Percentiles rank a stretch among this genome's conserved stretches.
These are phyloP conservation scores for Porcisia deanei DNA, from an alignment of 208 protist species.

Conservation along the genomic window DNA sequence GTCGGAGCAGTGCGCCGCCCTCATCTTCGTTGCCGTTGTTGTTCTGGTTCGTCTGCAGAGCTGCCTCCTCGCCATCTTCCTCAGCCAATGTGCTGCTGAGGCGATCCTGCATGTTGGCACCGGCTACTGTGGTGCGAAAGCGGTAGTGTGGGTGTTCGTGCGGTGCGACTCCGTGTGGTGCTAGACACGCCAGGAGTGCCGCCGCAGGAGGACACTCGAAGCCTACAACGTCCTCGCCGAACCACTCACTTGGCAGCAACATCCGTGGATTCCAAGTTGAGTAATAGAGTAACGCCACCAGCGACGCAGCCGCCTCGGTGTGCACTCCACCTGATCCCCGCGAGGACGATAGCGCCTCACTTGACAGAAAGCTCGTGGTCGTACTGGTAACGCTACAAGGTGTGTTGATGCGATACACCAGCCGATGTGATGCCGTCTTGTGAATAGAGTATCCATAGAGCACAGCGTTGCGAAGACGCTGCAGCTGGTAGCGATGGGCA, in stretches of 20 bases:
- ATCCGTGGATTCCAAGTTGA: conserved; percentile 33
- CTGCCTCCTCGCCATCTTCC: background rate
- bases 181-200: conserved; percentile 30
- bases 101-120: background rate
- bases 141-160: conserved; percentile 24
- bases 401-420: conserved; percentile 21
- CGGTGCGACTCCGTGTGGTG: conserved; percentile 13
- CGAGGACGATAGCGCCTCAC: background rate
- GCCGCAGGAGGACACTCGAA: conserved; percentile 61
- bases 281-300: conserved; percentile 64
- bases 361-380: background rate
- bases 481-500: conserved; percentile 53
- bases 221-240: conserved; percentile 76
- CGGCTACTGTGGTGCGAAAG: background rate
- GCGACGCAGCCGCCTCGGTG: conserved; percentile 29
- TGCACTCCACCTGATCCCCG: conserved; percentile 5
- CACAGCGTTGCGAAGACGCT: conserved; percentile 47
- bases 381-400: conserved; percentile 14
- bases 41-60: background rate
- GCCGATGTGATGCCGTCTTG: background rate
- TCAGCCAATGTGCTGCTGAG: background rate
- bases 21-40: background rate
- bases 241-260: conserved; percentile 65
- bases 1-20: background rate
- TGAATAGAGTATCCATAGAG: conserved; percentile 50